Conservation (phyloP, 2,329 filamentous ascomycete genomes). For the Penicillium sp. region DNA sequence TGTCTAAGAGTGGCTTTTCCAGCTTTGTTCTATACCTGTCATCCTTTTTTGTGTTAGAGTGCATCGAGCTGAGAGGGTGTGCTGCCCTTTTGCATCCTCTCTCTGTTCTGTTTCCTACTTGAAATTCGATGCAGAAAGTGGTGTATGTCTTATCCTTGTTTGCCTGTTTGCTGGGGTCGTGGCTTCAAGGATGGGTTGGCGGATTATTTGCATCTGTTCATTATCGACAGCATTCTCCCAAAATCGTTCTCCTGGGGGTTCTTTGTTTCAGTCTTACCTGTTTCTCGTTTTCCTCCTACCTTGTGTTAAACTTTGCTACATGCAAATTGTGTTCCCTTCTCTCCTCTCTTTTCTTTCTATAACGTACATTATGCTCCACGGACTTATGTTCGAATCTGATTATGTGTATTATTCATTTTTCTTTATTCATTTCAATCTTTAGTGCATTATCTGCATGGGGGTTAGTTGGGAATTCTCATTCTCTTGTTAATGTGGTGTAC, state of each 20-base stretch:
- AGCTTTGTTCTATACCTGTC: constrained; percentile 23
- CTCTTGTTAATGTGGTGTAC: not conserved
- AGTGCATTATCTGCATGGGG: not conserved
- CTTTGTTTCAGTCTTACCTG: constrained; percentile 18
- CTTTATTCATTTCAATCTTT: not conserved
- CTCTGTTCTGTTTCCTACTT: constrained; percentile 15
- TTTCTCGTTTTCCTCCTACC: constrained; percentile 23
- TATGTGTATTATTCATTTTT: not conserved
- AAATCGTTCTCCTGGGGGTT: constrained; percentile 20
- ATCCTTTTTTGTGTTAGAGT: constrained; percentile 26
- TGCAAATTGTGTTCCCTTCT: constrained; percentile 8
- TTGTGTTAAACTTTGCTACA: constrained; percentile 11
- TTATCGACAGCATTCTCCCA: constrained; percentile 17
- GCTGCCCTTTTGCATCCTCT: constrained; percentile 8
- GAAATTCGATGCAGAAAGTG: constrained; percentile 12
- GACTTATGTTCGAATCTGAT: constrained; percentile 11
- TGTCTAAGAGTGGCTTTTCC: constrained; percentile 34
- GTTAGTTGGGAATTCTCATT: not conserved
- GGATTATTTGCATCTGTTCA: constrained; percentile 15
- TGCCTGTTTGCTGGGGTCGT: constrained; percentile 13
- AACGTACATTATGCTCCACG: constrained; percentile 23
- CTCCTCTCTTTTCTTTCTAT: constrained; percentile 4
- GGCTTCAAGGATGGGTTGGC: constrained; percentile 15
- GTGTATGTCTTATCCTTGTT: constrained; percentile 8
- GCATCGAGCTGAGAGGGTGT: constrained; percentile 16